Conservation (phyloP, 176 grass and related monocot species). For the Zea luxurians region DNA sequence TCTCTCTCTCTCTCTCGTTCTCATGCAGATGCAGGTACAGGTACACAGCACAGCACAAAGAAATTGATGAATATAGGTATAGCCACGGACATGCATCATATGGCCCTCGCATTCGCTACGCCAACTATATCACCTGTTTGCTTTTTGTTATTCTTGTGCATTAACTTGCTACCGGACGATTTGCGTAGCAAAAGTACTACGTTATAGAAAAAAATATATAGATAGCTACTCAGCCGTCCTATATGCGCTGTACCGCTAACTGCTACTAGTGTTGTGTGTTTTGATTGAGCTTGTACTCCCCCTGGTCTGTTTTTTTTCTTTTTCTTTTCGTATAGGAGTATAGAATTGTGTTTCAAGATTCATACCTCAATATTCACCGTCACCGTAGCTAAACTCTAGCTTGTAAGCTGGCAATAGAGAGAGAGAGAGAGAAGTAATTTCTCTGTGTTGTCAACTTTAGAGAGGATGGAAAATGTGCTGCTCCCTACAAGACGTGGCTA, state of each 20-base stretch:
- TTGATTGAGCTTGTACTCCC: neutral
- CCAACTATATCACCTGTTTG: slow-evolving; percentile 49
- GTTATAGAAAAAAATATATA: neutral
- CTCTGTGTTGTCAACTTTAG: no score
- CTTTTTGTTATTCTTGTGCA: slow-evolving; percentile 36
- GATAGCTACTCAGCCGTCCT: slow-evolving; percentile 18
- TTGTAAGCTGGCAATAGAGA: no score
- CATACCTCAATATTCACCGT: no score
- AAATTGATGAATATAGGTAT: neutral
- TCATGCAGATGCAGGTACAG: no score
- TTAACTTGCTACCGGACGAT: slow-evolving; percentile 38
- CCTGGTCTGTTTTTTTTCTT: no score
- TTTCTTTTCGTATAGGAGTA: no score
- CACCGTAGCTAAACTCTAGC: no score
- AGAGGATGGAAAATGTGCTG: no score
- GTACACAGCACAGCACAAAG: neutral
- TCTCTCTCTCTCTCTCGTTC: no score
- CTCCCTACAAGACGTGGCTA: no score
- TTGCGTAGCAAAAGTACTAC: neutral
- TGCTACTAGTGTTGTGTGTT: neutral
- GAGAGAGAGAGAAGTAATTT: no score
- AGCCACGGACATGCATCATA: neutral
- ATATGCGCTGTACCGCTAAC: neutral
- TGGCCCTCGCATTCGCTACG: slow-evolving; percentile 7
- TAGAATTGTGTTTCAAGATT: no score